Percentiles rank a stretch among this genome's conserved stretches.
phyloP scores from a whole-genome alignment of 768 basidiomycete species.

The Tricholoma sp. region DNA sequence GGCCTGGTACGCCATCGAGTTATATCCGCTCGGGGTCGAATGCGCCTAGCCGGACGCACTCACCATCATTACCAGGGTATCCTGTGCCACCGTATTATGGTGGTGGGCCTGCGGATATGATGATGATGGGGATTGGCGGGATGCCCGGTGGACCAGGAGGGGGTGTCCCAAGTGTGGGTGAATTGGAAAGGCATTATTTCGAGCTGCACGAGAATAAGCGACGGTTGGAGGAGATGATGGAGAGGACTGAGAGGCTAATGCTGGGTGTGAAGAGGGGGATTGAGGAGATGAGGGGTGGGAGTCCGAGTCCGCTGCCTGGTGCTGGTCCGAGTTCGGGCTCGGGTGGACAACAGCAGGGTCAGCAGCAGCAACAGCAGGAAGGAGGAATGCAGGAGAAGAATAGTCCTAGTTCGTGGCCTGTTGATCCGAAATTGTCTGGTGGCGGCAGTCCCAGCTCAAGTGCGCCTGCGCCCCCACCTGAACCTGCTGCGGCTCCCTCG shows the following conservation, averaged over 20 bases:
- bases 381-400: neutral
- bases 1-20: slow-evolving; percentile 38
- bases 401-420: neutral
- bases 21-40: slow-evolving; percentile 62
- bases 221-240: slow-evolving; percentile 68
- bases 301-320: slow-evolving; percentile 4
- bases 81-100: slow-evolving; percentile 30
- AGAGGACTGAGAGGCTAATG: slow-evolving; percentile 71
- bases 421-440: neutral
- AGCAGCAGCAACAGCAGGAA: neutral
- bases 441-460: neutral
- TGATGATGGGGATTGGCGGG: slow-evolving; percentile 30
- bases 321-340: neutral
- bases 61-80: slow-evolving; percentile 44
- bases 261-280: slow-evolving; percentile 65
- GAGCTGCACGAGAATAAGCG: slow-evolving; percentile 59
- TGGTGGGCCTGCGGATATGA: slow-evolving; percentile 23
- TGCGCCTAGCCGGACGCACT: slow-evolving; percentile 70
- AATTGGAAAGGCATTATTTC: slow-evolving; percentile 68
- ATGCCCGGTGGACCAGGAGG: slow-evolving; percentile 9
- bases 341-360: neutral
- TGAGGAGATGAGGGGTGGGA: slow-evolving; percentile 60
- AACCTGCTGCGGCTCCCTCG: neutral
- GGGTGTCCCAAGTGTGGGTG: slow-evolving; percentile 40
- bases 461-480: neutral